phyloP scores from a whole-genome alignment of 257 asterid genomes.

The Echium plantagineum region DNA sequence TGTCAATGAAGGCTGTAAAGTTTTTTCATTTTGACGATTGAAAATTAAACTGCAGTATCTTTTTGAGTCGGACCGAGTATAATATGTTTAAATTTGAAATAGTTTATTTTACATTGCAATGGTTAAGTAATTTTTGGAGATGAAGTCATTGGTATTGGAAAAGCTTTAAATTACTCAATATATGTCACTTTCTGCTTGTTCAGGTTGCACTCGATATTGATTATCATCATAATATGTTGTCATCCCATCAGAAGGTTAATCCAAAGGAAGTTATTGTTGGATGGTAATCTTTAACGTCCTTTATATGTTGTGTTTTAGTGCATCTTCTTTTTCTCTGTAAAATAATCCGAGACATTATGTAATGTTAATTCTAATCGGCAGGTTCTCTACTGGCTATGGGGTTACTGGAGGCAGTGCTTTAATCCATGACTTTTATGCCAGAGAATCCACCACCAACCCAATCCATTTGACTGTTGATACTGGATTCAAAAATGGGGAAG shows the following conservation, averaged over 20 bases:
- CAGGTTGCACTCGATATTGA: constrained; percentile 97
- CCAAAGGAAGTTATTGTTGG: constrained; percentile 97
- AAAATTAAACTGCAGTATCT: no score
- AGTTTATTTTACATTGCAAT: no score
- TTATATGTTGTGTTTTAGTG: not conserved
- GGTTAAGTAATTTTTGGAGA: no score
- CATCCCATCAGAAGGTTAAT: constrained; percentile 89
- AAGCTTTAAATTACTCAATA: no score
- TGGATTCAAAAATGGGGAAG: constrained; percentile 41
- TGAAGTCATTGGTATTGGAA: no score
- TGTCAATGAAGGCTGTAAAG: no score
- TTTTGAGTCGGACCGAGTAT: no score
- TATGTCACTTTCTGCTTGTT: not conserved
- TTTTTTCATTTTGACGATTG: no score
- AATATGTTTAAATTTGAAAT: no score
- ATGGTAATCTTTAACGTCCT: constrained; percentile 37
- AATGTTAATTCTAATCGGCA: constrained; percentile 9
- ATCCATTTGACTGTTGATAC: constrained; percentile 83
- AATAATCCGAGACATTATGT: no score
- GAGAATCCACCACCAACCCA: constrained; percentile 57
- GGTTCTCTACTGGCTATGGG: constrained; percentile 86
- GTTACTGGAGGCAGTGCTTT: constrained; percentile 69
- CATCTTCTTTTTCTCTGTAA: no score
- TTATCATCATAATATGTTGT: constrained; percentile 82
- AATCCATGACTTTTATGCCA: constrained; percentile 68